Evolutionary conservation across 2,329 filamentous ascomycete species (phyloP), one percentile per base, ranked within the genome.

Genomic region (Aspergillus persii): DNA sequence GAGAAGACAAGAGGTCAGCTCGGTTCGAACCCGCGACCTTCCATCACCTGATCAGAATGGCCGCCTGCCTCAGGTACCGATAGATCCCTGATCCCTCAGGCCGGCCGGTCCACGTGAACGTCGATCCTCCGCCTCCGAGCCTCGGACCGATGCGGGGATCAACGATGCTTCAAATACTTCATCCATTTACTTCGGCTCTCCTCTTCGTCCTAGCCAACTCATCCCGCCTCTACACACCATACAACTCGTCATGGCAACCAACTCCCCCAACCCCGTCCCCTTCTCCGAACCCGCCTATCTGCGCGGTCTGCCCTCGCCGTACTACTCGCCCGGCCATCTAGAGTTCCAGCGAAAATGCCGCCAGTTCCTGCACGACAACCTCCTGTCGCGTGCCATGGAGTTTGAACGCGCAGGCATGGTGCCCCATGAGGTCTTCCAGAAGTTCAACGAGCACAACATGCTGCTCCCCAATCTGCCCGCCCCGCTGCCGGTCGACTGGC

Each of bases 281-380:
- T 90, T 92, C 76, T 86, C 87, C 4, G 89, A 92, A 67, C 89
- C 89, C 1, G 83, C 89, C 1, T 92, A 88, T 77, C 81, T 92
- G 50, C 80, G 80, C 66, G 88, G 88, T 54, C 79, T 91, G 2
- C 89, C 89, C 0, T 89, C 87, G 0, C 86, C 89, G 11, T 89
- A 91, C 77, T 90, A 89, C 77, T 87, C 83, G 27, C 79, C 83
- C 3, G 85, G 86, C 3, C 89, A 92, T 70, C 78, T 80, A 12
- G 78, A 76, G 69, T 91, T 87, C 80, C 89, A 92, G 71, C 84
- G 86, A 70, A 84, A 83, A 63, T 88, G 87, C 69, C 86, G 87
- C 39, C 82, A 80, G 5, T 91, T 91, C 71, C 79, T 89, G 50
- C 80, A 83, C 53, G 80, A 89, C 66, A 78, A 91, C 67, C 77